Base-by-base conservation (phyloP, 441 rosid genomes). In the Jatropha multifida region DNA sequence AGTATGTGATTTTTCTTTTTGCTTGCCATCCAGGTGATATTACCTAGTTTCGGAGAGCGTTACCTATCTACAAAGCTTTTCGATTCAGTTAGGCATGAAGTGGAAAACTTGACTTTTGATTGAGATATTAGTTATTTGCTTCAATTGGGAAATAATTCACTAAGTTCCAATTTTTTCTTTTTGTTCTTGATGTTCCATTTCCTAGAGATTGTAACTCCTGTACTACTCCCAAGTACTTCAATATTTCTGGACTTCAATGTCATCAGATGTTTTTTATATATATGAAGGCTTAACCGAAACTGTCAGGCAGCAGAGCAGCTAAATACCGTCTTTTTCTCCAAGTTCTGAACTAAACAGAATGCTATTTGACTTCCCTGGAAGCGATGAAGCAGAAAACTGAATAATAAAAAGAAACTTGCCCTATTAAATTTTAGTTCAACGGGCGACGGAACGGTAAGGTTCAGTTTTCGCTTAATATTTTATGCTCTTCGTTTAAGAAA, bases 11-110 rank as follows among this genome's bases (percentile, higher is more conserved):
- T 11, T 5, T 10, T 76, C 32, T 32, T 32, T 51, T 23, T 70
- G 27, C 44, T 48, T 61, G 27, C 11, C 38, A 14, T 66, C 74
- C 81, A 87, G 94, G 91, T 81, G 65, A 37, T 90, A 71, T 85
- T 89, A 38, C 87, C 90, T 0, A 90, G 93, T 46, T 84, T 78
- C 1, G 95, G 93, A 32, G 93, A 90, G 65, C 90, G 90, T 8
- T 90, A 89, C 77, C 68, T 88, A 4, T 89, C 91, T 4, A 77
- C 88, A 42, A 74, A 72, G 49, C 81, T 90, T 38, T 89, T 87
- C 54, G 87, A 88, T 17, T 85, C 89, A 1, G 46, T 83, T 0
- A 83, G 82, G 76, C 77, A 23, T 1, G 90, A 86, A 77, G 90
- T 83, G 54, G 81, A 84, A 55, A 80, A 73, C 77, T 56, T 83